Base-by-base conservation (phyloP, 1,284 basidiomycete species). In the Ceratobasidium sp. region DNA sequence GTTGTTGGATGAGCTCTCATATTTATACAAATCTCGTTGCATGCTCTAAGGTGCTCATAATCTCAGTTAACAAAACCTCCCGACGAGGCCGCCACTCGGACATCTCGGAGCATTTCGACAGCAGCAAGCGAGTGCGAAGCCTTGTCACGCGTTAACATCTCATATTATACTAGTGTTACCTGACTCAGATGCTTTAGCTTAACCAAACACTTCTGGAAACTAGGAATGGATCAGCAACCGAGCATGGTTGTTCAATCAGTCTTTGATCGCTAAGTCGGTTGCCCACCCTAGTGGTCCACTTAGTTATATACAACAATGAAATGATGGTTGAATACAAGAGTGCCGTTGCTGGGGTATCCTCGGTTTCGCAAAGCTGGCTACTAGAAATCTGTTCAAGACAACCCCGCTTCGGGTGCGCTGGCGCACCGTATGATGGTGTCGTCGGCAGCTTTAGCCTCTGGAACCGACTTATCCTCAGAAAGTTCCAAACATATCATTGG, bases 41-140 rank as follows among this genome's bases (percentile, higher is more conserved):
- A 54, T 20, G 17, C 17, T 23, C 52, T 23, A 54, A 13, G 52
- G 52, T 7, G 17, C 23, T 20, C 10, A 54, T 5, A 54, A 20
- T 54, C 52, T 54, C 52, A 54, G 17, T 23, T 54, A 13, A 54
- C 52, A 42, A 17, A 10, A 17, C 33, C 17, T 64, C 33, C 61
- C 61, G 61, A 64, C 61, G 33, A 64, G 61, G 20, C 61, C 61
- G 61, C 38, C 61, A 40, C 28, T 64, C 61, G 61, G 61, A 42
- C 15, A 64, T 64, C 38, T 64, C 61, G 61, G 61, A n/a, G 23
- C 7, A 7, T 20, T 40, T 64, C 38, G 42, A 40, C 61, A 40
- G 17, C 15, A 17, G 7, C 33, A 42, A 64, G 61, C 61, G 61
- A 64, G 61, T 40, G 33, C 10, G 61, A 64, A 64, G 61, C 61